phyloP scores from a whole-genome alignment of 768 basidiomycete species.

The Termitomyces sp. region DNA sequence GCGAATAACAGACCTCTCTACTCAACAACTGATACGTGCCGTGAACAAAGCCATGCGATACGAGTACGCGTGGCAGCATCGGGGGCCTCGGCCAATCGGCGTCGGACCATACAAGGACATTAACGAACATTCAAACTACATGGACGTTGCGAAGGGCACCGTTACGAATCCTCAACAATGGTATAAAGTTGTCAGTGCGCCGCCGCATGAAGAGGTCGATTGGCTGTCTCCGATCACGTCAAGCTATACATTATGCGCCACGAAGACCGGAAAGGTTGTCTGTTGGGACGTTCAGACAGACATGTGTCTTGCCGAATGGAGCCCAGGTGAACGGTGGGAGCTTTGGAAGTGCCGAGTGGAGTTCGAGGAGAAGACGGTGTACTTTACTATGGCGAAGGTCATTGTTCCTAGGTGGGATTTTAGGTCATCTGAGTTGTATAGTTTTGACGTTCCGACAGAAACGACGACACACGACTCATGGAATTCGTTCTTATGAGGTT shows the following conservation, averaged over 20 bases:
- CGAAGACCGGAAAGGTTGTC: slow-evolving; percentile 69
- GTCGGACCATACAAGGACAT: slow-evolving; percentile 22
- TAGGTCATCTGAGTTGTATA: neutral
- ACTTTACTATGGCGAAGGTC: slow-evolving; percentile 71
- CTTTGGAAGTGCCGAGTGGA: slow-evolving; percentile 77
- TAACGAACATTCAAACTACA: slow-evolving; percentile 31
- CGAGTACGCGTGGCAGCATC: slow-evolving; percentile 55
- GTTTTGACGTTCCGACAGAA: slow-evolving; percentile 25
- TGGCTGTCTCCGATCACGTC: slow-evolving; percentile 77
- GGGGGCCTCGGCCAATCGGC: slow-evolving; percentile 50
- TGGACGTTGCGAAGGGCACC: slow-evolving; percentile 23
- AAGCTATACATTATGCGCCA: slow-evolving; percentile 71
- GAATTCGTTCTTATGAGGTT: slow-evolving; percentile 69
- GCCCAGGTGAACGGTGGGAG: slow-evolving; percentile 58
- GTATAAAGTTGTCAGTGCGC: slow-evolving; percentile 67
- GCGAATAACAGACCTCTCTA: slow-evolving; percentile 59
- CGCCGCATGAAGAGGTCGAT: slow-evolving; percentile 64
- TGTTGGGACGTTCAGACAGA: slow-evolving; percentile 72
- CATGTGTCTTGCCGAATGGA: slow-evolving; percentile 61
- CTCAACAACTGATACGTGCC: slow-evolving; percentile 51
- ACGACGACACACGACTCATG: slow-evolving; percentile 60
- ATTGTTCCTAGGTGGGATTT: slow-evolving; percentile 42
- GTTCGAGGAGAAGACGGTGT: slow-evolving; percentile 65
- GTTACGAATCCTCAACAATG: slow-evolving; percentile 25
- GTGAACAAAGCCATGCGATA: slow-evolving; percentile 59